Percentiles rank a stretch among this genome's conserved stretches.
Evolutionary conservation across 108 stramenopile genomes (phyloP).

Genomic region (Pseudonitzschia pungens): DNA sequence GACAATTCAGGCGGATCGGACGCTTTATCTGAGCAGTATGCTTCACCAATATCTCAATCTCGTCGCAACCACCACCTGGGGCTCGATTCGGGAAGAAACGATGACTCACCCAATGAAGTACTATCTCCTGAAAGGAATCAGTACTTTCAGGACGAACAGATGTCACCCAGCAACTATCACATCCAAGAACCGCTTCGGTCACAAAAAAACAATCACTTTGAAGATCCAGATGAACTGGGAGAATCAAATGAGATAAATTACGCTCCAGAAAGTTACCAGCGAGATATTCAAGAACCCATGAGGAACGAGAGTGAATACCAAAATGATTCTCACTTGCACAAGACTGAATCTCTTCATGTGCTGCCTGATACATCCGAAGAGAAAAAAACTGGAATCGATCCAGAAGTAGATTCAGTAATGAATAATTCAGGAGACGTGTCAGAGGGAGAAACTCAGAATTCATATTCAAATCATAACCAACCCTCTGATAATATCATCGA

Average conservation of each 20-base stretch:
- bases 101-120: background rate
- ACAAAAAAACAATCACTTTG: background rate
- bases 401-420: slow-evolving; percentile 4
- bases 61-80: background rate
- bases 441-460: slow-evolving; percentile 13
- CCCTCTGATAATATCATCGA: slow-evolving; percentile 12
- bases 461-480: background rate
- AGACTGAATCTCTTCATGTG: background rate
- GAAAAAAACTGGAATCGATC: slow-evolving; percentile 26
- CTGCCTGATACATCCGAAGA: slow-evolving; percentile 19
- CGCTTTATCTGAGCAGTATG: background rate
- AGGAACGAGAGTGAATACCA: background rate
- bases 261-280: background rate
- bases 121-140: background rate
- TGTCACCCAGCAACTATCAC: background rate
- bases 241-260: background rate
- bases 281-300: background rate
- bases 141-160: slow-evolving; percentile 4
- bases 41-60: slow-evolving; percentile 7
- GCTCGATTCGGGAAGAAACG: background rate
- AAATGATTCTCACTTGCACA: background rate
- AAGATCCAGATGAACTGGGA: background rate
- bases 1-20: background rate
- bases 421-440: slow-evolving; percentile 14
- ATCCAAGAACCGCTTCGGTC: background rate